These are phyloP conservation scores for Adansonia gregorii DNA, from an alignment of 441 rosid genomes.

Conservation along the genomic window DNA sequence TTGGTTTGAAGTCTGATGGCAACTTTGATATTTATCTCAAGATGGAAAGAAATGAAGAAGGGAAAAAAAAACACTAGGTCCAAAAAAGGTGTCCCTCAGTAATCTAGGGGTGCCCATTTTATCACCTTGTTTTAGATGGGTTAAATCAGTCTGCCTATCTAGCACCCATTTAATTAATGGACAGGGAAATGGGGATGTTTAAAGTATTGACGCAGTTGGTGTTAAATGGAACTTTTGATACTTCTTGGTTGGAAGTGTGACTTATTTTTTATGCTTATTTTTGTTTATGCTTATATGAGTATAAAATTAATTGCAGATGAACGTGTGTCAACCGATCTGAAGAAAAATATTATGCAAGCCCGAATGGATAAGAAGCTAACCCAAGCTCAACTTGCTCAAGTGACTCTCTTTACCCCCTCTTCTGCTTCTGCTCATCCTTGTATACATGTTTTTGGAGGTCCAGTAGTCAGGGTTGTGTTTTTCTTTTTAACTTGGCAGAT, in stretches of 20 bases:
- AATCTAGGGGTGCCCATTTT: background rate
- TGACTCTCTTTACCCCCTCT: slow-evolving; percentile 20
- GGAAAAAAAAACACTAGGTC: background rate
- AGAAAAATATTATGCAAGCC: slow-evolving; percentile 86
- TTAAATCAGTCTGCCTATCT: background rate
- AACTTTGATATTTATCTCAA: background rate
- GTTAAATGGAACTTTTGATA: background rate
- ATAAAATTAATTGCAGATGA: slow-evolving; percentile 48
- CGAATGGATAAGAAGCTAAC: slow-evolving; percentile 85
- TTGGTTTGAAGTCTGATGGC: background rate
- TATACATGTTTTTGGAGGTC: background rate
- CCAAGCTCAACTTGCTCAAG: slow-evolving; percentile 89
- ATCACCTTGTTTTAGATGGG: background rate
- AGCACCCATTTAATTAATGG: background rate
- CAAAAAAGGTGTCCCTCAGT: background rate
- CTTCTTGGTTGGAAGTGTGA: too few species aligned
- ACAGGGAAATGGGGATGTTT: background rate
- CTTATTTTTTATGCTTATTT: background rate
- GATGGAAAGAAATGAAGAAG: background rate
- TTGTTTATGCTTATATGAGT: background rate
- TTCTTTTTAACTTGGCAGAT: slow-evolving; percentile 40
- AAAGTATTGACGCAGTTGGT: background rate
- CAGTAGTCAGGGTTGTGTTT: too few species aligned
- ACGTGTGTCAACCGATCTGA: slow-evolving; percentile 78
- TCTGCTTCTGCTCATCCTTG: background rate